phyloP scores from a whole-genome alignment of 768 basidiomycete species.

The Flagelloscypha sp. region DNA sequence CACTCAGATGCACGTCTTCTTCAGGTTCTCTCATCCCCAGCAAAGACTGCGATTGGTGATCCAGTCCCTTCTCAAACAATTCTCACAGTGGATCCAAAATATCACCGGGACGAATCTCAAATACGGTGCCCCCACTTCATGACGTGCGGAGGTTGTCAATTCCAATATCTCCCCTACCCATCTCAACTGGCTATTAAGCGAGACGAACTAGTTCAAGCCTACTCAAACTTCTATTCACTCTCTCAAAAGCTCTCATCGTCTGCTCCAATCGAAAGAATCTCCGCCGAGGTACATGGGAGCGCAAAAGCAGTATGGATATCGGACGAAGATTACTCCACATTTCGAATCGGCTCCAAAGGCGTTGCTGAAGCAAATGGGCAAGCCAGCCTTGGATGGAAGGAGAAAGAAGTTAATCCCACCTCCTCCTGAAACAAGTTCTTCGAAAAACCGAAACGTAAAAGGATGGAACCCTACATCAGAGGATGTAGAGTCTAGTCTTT shows the following conservation, averaged over 20 bases:
- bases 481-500: too few relatives aligned
- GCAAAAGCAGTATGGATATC: slow-evolving; percentile 83
- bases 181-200: slow-evolving; percentile 81
- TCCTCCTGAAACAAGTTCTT: too few relatives aligned
- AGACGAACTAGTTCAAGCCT: slow-evolving; percentile 80
- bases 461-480: too few relatives aligned
- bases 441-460: too few relatives aligned
- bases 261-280: slow-evolving; percentile 55
- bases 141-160: slow-evolving; percentile 82
- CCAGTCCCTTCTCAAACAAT: too few relatives aligned
- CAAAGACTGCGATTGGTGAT: too few relatives aligned
- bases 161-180: slow-evolving; percentile 79
- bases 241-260: slow-evolving; percentile 40
- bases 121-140: slow-evolving; percentile 85
- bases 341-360: slow-evolving; percentile 69
- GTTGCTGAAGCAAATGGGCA: too few relatives aligned
- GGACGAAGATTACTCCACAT: slow-evolving; percentile 97
- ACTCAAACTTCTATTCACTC: slow-evolving; percentile 50
- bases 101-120: slow-evolving; percentile 56
- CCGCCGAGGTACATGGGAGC: slow-evolving; percentile 78
- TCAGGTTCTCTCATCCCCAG: slow-evolving; percentile 54
- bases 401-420: too few relatives aligned
- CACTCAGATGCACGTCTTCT: slow-evolving; percentile 75
- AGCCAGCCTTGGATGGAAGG: too few relatives aligned
- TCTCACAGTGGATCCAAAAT: too few relatives aligned